Evolutionary conservation across 352 stramenopile genomes (phyloP).

Genomic region (Phytopythium kandeliae): DNA sequence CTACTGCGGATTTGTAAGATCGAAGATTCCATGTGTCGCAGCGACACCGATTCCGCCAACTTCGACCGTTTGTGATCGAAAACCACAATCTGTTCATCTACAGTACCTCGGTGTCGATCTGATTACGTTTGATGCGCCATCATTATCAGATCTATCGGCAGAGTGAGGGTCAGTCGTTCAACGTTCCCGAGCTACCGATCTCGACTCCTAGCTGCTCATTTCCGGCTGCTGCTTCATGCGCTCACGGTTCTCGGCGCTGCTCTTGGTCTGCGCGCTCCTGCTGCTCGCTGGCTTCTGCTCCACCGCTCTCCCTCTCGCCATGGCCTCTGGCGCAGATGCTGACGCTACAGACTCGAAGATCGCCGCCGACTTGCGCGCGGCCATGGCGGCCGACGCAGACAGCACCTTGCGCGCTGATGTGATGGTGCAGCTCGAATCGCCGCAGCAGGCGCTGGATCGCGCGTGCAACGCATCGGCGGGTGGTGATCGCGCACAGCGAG

Average conservation of each 20-base stretch:
- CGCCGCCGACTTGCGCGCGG: constrained; percentile 16
- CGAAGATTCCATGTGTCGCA: too few species aligned
- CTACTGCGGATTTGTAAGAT: too few species aligned
- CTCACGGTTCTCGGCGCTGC: not conserved
- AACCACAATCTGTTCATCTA: too few species aligned
- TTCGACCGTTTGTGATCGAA: too few species aligned
- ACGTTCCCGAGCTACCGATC: not conserved
- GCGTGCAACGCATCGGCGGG: constrained; percentile 14
- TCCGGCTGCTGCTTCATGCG: not conserved
- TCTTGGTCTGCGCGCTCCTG: not conserved
- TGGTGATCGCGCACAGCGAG: constrained; percentile 27
- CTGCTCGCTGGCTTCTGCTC: not conserved
- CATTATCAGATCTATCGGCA: not conserved
- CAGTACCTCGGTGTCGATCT: not conserved
- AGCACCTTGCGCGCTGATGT: constrained; percentile 26
- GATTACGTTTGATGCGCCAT: not conserved
- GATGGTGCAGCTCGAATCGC: constrained; percentile 47
- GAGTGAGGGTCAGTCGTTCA: not conserved
- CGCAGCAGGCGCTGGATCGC: constrained; percentile 21
- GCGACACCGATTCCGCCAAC: too few species aligned
- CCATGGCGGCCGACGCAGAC: constrained; percentile 19
- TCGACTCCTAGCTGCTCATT: not conserved
- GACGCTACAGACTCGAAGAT: constrained; percentile 21
- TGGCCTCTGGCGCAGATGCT: not conserved
- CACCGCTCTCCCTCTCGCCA: not conserved